These are phyloP conservation scores for Termitomyces sp. DNA, from an alignment of 768 basidiomycete genomes.

Conservation along the genomic window DNA sequence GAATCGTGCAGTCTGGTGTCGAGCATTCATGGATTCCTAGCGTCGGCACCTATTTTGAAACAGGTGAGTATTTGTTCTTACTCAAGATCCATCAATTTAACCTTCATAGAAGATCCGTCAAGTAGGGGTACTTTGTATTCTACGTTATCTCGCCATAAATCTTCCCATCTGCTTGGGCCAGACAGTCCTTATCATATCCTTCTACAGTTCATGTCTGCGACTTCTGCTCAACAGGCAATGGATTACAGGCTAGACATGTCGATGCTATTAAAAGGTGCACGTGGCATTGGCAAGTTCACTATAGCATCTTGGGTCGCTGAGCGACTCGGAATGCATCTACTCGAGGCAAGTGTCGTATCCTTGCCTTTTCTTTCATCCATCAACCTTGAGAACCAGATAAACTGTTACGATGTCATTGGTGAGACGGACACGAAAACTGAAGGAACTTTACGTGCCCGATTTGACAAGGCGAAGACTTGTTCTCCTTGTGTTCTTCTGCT, in stretches of 20 bases:
- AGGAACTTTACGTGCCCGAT: constrained; percentile 60
- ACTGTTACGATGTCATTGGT: constrained; percentile 79
- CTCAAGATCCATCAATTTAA: neutral
- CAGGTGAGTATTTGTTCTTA: constrained; percentile 30
- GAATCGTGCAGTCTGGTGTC: constrained; percentile 74
- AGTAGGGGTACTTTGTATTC: constrained; percentile 20
- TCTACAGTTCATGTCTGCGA: constrained; percentile 52
- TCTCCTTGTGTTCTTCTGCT: constrained; percentile 84
- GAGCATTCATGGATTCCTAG: constrained; percentile 63
- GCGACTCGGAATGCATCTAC: constrained; percentile 67
- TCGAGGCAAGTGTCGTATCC: constrained; percentile 49
- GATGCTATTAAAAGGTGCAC: constrained; percentile 70
- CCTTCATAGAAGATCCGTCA: neutral
- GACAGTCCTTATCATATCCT: constrained; percentile 42
- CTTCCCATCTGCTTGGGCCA: constrained; percentile 23
- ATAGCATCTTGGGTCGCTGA: constrained; percentile 50
- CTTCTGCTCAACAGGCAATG: constrained; percentile 48
- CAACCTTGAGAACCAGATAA: constrained; percentile 45
- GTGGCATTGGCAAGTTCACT: constrained; percentile 81
- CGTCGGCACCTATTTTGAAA: constrained; percentile 38
- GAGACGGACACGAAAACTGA: constrained; percentile 77
- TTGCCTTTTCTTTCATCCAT: neutral
- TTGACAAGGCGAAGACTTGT: constrained; percentile 73
- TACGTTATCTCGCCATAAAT: constrained; percentile 13
- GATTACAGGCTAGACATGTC: constrained; percentile 63